Percentiles rank a stretch among this genome's conserved stretches.
These are phyloP conservation scores for Pythium chondricola DNA, from an alignment of 352 stramenopile genomes.

Conservation along the genomic window DNA sequence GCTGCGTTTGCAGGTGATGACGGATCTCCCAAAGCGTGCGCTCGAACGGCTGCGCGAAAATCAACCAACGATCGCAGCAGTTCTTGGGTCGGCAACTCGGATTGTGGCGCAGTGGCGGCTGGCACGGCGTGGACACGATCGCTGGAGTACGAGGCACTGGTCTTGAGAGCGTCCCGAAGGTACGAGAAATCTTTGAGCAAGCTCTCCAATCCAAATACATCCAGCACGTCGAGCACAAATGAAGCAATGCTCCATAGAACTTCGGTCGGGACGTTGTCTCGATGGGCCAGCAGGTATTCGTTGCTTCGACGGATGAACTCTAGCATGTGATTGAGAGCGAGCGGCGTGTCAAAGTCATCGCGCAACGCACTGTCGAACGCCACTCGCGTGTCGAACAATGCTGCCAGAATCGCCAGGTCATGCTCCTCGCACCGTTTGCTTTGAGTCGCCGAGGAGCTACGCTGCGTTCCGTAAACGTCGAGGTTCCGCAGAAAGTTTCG, in stretches of 20 bases:
- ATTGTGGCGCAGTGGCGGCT: not conserved
- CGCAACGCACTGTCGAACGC: constrained; percentile 55
- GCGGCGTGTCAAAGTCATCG: constrained; percentile 88
- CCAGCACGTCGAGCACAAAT: constrained; percentile 67
- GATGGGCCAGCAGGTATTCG: constrained; percentile 43
- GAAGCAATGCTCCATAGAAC: constrained; percentile 41
- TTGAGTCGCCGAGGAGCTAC: constrained; percentile 6
- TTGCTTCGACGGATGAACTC: constrained; percentile 66
- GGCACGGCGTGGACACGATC: too few relatives aligned
- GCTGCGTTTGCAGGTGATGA: constrained; percentile 27
- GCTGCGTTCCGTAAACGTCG: constrained; percentile 30
- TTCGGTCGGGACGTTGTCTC: constrained; percentile 35
- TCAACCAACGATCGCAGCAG: constrained; percentile 46
- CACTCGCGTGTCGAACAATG: constrained; percentile 43
- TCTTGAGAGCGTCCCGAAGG: constrained; percentile 18
- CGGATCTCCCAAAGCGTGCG: constrained; percentile 46
- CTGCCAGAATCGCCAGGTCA: constrained; percentile 53
- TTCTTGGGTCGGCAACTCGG: constrained; percentile 12
- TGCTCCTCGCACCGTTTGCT: constrained; percentile 40
- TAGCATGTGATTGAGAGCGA: constrained; percentile 53
- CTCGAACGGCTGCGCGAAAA: constrained; percentile 58
- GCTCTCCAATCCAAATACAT: constrained; percentile 60
- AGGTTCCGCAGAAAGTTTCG: constrained; percentile 60
- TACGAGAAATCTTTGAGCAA: constrained; percentile 52
- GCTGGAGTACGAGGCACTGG: constrained; percentile 8